These are phyloP conservation scores for Fraxinus xanthoxyloides DNA, from an alignment of 305 asterid genomes.

Conservation along the genomic window DNA sequence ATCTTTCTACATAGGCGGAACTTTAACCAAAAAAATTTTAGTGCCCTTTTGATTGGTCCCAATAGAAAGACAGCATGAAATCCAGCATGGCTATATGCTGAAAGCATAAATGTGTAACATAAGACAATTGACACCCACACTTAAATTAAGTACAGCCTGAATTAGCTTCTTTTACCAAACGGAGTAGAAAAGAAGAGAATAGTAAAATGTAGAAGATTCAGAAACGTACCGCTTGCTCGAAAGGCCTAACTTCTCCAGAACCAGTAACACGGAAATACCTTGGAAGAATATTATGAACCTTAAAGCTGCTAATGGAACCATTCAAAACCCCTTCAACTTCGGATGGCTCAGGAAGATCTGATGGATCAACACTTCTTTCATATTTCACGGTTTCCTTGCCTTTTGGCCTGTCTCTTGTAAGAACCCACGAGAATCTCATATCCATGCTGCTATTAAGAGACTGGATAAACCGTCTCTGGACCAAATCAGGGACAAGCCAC, in stretches of 20 bases:
- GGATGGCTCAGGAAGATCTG: slow-evolving; percentile 65
- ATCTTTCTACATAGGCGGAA: neutral
- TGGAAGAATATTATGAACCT: slow-evolving; percentile 63
- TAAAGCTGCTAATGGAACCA: slow-evolving; percentile 72
- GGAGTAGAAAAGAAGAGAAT: neutral
- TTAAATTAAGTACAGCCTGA: slow-evolving; percentile 2
- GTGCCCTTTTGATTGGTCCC: neutral
- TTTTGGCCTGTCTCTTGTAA: slow-evolving; percentile 88
- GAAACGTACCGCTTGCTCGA: slow-evolving; percentile 71
- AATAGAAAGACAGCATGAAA: neutral
- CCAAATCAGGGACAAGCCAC: slow-evolving; percentile 86
- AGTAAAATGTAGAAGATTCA: neutral
- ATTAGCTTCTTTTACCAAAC: neutral
- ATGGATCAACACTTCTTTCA: slow-evolving; percentile 57
- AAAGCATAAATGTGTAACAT: neutral
- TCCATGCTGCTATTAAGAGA: slow-evolving; percentile 63
- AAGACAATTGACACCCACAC: neutral
- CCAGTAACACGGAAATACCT: slow-evolving; percentile 92
- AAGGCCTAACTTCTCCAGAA: slow-evolving; percentile 86
- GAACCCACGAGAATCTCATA: slow-evolving; percentile 78
- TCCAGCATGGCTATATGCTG: neutral
- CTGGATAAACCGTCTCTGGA: slow-evolving; percentile 57
- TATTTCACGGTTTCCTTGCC: slow-evolving; percentile 89
- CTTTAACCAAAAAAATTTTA: neutral
- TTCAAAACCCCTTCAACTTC: slow-evolving; percentile 73